A percentile compares a stretch with the other conserved stretches of the same genome.
These are phyloP conservation scores for Penicillium ochrochloron DNA, from an alignment of 495 filamentous ascomycete genomes.

Conservation along the genomic window DNA sequence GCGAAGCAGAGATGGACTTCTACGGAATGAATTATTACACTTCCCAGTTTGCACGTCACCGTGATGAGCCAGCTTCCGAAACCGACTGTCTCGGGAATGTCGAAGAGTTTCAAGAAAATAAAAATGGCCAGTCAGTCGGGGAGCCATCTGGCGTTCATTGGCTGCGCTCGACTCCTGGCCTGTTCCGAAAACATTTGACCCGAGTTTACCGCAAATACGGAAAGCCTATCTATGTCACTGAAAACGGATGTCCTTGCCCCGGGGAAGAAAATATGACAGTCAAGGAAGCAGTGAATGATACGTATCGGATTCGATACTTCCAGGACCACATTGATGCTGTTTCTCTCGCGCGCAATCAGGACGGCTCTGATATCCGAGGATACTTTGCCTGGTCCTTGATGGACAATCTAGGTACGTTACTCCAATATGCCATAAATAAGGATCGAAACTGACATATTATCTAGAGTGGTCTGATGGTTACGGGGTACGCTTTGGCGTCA, in stretches of 20 bases:
- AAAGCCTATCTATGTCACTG: constrained; percentile 72
- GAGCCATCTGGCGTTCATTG: constrained; percentile 70
- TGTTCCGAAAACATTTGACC: constrained; percentile 70
- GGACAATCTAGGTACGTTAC: constrained; percentile 48
- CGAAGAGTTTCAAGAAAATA: constrained; percentile 62
- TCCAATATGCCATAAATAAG: neutral
- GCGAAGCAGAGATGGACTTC: constrained; percentile 64
- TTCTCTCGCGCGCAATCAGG: constrained; percentile 57
- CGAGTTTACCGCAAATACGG: constrained; percentile 74
- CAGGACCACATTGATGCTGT: constrained; percentile 67
- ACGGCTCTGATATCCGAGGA: constrained; percentile 66
- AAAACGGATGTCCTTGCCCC: constrained; percentile 70
- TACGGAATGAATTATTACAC: constrained; percentile 82
- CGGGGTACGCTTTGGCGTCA: constrained; percentile 72
- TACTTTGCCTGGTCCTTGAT: constrained; percentile 78
- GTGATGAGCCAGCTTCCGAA: constrained; percentile 35
- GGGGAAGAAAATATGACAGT: constrained; percentile 70
- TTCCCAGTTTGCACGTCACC: constrained; percentile 65
- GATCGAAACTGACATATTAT: neutral
- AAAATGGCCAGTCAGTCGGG: constrained; percentile 64
- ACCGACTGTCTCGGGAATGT: constrained; percentile 71
- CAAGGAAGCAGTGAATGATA: constrained; percentile 61
- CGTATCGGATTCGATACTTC: constrained; percentile 71
- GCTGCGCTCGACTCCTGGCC: constrained; percentile 62
- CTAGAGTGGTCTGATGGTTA: constrained; percentile 67